Percentiles rank a stretch among this genome's conserved stretches.
Conservation (phyloP, 2,329 filamentous ascomycete species). For the Aureobasidium sp. region DNA sequence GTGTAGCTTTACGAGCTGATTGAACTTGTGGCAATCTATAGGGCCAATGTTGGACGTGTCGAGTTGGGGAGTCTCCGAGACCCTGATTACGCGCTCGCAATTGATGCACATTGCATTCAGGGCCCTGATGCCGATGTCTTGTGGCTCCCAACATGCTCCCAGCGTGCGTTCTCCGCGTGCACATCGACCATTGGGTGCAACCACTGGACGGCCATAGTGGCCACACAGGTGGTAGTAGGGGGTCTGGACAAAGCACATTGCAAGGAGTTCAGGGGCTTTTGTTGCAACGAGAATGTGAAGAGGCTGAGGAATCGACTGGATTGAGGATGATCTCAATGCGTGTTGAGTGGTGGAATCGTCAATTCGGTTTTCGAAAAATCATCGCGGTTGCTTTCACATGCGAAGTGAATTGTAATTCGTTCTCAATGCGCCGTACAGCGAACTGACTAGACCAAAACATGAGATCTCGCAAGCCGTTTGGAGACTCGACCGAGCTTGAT, state of each 20-base stretch:
- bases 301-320: not conserved
- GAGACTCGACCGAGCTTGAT: no score
- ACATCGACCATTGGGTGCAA: not conserved
- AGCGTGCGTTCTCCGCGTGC: not conserved
- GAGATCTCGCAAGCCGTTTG: no score
- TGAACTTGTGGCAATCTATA: not conserved
- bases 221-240: conserved; percentile 2
- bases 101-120: not conserved
- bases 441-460: not conserved
- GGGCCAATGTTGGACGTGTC: not conserved
- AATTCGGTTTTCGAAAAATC: not conserved
- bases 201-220: not conserved
- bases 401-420: not conserved
- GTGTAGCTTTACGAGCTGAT: not conserved
- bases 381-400: not conserved
- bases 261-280: not conserved
- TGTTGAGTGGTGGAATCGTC: not conserved
- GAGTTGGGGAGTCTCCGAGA: not conserved
- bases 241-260: conserved; percentile 2
- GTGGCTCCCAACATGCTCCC: not conserved
- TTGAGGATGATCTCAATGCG: not conserved
- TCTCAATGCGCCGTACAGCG: not conserved
- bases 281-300: not conserved
- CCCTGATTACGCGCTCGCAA: not conserved
- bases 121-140: not conserved